Evolutionary conservation across 257 asterid species (phyloP).

Genomic region (Craterostigma plantagineum): DNA sequence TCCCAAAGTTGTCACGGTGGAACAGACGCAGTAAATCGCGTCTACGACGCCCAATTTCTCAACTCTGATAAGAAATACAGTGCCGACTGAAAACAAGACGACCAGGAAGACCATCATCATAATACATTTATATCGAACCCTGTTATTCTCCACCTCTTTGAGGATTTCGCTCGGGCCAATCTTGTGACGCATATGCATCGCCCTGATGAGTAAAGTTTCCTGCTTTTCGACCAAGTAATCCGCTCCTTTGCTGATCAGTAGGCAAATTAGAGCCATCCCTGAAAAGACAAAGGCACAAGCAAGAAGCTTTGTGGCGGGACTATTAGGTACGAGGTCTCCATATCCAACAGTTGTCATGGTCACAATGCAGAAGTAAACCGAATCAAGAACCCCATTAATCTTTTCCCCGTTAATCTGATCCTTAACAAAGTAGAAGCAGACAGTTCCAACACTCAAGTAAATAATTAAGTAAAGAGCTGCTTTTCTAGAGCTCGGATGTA

Average conservation of each 20-base stretch:
- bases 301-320: slow-evolving; percentile 44
- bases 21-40: slow-evolving; percentile 73
- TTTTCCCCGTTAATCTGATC: slow-evolving; percentile 47
- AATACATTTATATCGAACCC: slow-evolving; percentile 38
- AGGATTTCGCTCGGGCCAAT: slow-evolving; percentile 24
- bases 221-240: slow-evolving; percentile 77
- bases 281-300: slow-evolving; percentile 82
- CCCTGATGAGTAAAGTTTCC: slow-evolving; percentile 42
- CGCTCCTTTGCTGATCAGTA: slow-evolving; percentile 62
- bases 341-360: slow-evolving; percentile 97
- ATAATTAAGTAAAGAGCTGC: slow-evolving; percentile 27
- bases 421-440: slow-evolving; percentile 47
- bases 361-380: slow-evolving; percentile 79
- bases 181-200: slow-evolving; percentile 30
- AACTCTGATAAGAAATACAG: slow-evolving; percentile 26
- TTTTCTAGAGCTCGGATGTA: slow-evolving; percentile 36
- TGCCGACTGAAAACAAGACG: slow-evolving; percentile 37
- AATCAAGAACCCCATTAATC: slow-evolving; percentile 49
- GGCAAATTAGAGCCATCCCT: slow-evolving; percentile 62
- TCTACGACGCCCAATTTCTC: slow-evolving; percentile 52
- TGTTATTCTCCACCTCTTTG: slow-evolving; percentile 45
- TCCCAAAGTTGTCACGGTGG: slow-evolving; percentile 76
- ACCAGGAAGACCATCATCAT: slow-evolving; percentile 18
- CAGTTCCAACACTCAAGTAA: slow-evolving; percentile 41
- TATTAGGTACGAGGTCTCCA: slow-evolving; percentile 78